phyloP scores from a whole-genome alignment of 2,329 filamentous ascomycete genomes.

The Helminthosporium solani region DNA sequence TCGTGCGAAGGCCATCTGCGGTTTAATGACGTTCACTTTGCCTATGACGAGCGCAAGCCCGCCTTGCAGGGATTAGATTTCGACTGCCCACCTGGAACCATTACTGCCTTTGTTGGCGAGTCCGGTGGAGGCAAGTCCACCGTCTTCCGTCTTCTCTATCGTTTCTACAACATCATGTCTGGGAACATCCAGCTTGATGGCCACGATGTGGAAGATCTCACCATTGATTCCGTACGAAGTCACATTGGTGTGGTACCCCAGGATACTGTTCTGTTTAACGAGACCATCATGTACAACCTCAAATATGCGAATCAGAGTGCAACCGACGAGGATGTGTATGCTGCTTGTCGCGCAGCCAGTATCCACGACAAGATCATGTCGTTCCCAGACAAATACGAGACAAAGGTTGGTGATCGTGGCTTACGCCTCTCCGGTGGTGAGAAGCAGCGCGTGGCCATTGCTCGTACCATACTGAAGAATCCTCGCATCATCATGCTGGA shows the following conservation, averaged over 20 bases:
- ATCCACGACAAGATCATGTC: conserved; percentile 90
- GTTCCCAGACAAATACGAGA: conserved; percentile 85
- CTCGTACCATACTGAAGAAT: conserved; percentile 87
- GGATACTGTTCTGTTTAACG: conserved; percentile 93
- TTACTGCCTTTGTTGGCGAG: conserved; percentile 92
- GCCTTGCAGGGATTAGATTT: conserved; percentile 84
- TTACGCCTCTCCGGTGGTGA: conserved; percentile 85
- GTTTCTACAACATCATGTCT: conserved; percentile 84
- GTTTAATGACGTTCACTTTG: conserved; percentile 87
- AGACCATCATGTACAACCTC: conserved; percentile 91
- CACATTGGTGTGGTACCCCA: conserved; percentile 97
- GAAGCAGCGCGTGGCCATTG: conserved; percentile 91
- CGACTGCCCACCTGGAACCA: conserved; percentile 83
- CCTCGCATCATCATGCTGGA: conserved; percentile 90
- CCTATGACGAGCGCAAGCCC: conserved; percentile 83
- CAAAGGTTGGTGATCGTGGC: conserved; percentile 88
- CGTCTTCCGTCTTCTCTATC: conserved; percentile 90
- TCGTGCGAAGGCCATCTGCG: conserved; percentile 77
- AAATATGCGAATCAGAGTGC: conserved; percentile 82
- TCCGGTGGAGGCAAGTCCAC: conserved; percentile 97
- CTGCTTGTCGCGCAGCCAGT: conserved; percentile 80
- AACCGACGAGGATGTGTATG: conserved; percentile 77
- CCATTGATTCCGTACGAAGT: conserved; percentile 87
- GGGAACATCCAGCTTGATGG: conserved; percentile 85
- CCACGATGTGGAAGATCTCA: conserved; percentile 78